Evolutionary conservation across 2,329 filamentous ascomycete genomes (phyloP).

Genomic region (Periconia digitata): DNA sequence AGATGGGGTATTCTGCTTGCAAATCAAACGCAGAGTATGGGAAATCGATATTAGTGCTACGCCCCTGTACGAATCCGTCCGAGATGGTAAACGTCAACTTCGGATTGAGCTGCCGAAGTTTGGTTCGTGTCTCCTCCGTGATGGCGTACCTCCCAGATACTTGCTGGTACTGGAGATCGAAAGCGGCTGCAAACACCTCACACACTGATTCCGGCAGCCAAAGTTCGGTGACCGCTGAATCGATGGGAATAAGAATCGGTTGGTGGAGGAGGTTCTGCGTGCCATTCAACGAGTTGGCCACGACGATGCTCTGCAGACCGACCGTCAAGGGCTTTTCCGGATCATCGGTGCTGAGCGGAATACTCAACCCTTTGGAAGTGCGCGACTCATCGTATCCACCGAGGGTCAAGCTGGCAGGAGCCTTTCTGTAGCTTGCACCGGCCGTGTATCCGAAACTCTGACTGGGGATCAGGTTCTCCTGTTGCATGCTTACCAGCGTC

Average conservation of each 20-base stretch:
- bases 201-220: constrained; percentile 41
- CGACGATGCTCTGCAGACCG: constrained; percentile 5
- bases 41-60: neutral
- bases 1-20: constrained; percentile 21
- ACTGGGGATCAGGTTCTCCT: neutral
- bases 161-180: constrained; percentile 39
- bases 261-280: constrained; percentile 11
- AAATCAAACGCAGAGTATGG: constrained; percentile 41
- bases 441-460: neutral
- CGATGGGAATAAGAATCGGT: constrained; percentile 16
- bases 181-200: constrained; percentile 35
- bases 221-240: constrained; percentile 39
- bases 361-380: neutral
- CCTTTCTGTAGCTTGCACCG: neutral
- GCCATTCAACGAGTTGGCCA: constrained; percentile 9
- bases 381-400: neutral
- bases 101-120: constrained; percentile 23
- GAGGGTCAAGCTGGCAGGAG: neutral
- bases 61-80: constrained; percentile 15
- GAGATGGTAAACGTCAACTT: constrained; percentile 11
- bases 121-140: constrained; percentile 34
- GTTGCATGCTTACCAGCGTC: neutral
- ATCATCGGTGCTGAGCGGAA: neutral
- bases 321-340: constrained; percentile 12
- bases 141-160: constrained; percentile 37